Conservation (phyloP, 2,329 filamentous ascomycete species). For the Whalleya microplaca region DNA sequence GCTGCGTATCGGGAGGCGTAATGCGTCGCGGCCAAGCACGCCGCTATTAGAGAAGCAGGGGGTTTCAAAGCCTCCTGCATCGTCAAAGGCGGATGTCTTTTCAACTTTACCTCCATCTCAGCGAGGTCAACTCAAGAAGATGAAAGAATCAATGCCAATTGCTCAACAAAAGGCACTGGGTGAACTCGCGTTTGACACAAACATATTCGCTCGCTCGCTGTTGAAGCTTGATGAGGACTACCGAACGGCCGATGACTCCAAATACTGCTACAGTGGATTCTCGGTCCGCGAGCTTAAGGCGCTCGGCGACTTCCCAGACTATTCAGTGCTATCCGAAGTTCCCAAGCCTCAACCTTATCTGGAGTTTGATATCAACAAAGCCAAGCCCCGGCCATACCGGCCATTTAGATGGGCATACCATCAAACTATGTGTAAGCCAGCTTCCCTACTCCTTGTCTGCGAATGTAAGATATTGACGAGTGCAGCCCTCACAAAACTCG, state of each 20-base stretch:
- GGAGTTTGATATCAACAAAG: conserved; percentile 70
- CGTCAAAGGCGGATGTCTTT: conserved; percentile 21
- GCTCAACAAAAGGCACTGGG: conserved; percentile 24
- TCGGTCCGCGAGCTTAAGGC: conserved; percentile 69
- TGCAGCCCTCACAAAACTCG: conserved; percentile 74
- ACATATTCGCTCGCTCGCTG: conserved; percentile 30
- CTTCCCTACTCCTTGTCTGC: background rate
- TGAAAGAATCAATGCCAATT: conserved; percentile 17
- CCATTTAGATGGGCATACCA: conserved; percentile 86
- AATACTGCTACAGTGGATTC: conserved; percentile 70
- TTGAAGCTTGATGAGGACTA: conserved; percentile 42
- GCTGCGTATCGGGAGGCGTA: conserved; percentile 18
- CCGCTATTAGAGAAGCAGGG: conserved; percentile 30
- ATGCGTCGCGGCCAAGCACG: conserved; percentile 23
- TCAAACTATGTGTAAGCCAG: conserved; percentile 82
- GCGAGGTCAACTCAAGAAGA: conserved; percentile 24
- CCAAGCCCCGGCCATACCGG: conserved; percentile 74
- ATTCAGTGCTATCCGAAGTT: conserved; percentile 74
- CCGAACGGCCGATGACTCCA: conserved; percentile 35
- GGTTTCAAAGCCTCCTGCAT: conserved; percentile 27
- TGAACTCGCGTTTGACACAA: conserved; percentile 24
- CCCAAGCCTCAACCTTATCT: conserved; percentile 67
- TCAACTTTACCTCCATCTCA: conserved; percentile 29
- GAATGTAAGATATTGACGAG: background rate
- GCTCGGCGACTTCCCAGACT: conserved; percentile 79